Conservation (phyloP, 2,329 filamentous ascomycete species). For the Mycosphaerella sp. region DNA sequence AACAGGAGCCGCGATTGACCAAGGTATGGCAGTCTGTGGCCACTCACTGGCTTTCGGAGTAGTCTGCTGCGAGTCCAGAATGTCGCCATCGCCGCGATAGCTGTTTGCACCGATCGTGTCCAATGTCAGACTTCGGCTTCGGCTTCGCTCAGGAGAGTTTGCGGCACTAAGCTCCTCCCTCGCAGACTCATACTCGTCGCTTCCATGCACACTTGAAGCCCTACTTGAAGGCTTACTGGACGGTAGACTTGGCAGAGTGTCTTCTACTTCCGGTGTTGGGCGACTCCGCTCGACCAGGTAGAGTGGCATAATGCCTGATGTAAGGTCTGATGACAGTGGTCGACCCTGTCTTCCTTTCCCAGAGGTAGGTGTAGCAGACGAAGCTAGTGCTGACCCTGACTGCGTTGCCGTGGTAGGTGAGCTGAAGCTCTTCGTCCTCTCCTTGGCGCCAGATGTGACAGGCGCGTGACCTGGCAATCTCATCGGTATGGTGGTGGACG, state of each 20-base stretch:
- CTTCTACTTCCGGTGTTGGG: conserved; percentile 40
- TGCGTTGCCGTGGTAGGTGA: conserved; percentile 14
- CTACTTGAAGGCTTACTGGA: conserved; percentile 41
- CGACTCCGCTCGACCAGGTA: conserved; percentile 68
- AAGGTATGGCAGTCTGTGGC: conserved; percentile 11
- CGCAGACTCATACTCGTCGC: conserved; percentile 42
- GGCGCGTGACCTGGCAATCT: conserved; percentile 33
- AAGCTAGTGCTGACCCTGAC: conserved; percentile 1
- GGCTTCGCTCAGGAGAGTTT: conserved; percentile 15
- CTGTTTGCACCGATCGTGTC: conserved; percentile 24
- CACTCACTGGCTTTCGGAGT: conserved; percentile 61
- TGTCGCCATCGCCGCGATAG: conserved; percentile 29
- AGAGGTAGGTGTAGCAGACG: conserved; percentile 22
- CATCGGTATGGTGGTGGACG: conserved; percentile 34
- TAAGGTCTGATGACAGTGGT: conserved; percentile 55
- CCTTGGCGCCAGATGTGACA: conserved; percentile 20
- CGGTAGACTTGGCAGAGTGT: conserved; percentile 49
- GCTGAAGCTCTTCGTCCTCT: conserved; percentile 28
- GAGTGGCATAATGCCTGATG: conserved; percentile 48
- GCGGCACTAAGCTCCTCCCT: conserved; percentile 31
- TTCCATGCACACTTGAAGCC: conserved; percentile 35
- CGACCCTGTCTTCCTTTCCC: conserved; percentile 19
- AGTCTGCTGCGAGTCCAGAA: conserved; percentile 58
- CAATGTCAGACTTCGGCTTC: conserved; percentile 20
- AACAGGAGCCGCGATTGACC: conserved; percentile 1